Evolutionary conservation across 768 basidiomycete species (phyloP).

Genomic region (Grammothele lineata): DNA sequence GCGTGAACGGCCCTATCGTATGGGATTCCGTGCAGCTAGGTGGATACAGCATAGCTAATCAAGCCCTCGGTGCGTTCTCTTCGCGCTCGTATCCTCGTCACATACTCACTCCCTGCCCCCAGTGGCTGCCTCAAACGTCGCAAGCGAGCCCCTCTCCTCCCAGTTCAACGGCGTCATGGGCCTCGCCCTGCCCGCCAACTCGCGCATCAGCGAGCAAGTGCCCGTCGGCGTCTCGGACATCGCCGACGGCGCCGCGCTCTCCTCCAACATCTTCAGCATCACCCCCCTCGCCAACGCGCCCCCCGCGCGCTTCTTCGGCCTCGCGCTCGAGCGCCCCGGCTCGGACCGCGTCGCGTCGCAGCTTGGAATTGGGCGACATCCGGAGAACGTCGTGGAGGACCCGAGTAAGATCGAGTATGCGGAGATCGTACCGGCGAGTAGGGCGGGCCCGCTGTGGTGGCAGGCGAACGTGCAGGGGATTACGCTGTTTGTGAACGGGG

Average conservation of each 20-base stretch:
- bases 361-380: constrained; percentile 70
- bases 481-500: constrained; percentile 54
- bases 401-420: constrained; percentile 50
- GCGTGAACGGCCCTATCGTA: constrained; percentile 56
- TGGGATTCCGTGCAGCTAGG: constrained; percentile 68
- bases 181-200: constrained; percentile 69
- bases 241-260: constrained; percentile 62
- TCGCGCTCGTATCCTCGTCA: not conserved
- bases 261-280: constrained; percentile 70
- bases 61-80: constrained; percentile 61
- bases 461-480: constrained; percentile 53
- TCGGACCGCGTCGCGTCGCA: constrained; percentile 50
- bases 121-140: constrained; percentile 59
- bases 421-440: constrained; percentile 34
- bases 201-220: constrained; percentile 53
- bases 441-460: constrained; percentile 53
- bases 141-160: constrained; percentile 51
- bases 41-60: constrained; percentile 56
- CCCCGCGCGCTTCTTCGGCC: constrained; percentile 57
- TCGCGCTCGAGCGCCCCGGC: constrained; percentile 67
- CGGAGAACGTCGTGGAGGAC: constrained; percentile 45
- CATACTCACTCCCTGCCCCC: not conserved
- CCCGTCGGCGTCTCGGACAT: constrained; percentile 43
- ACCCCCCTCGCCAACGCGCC: constrained; percentile 52
- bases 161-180: constrained; percentile 68